Conservation (phyloP, 2,329 filamentous ascomycete genomes). For the Aspergillus hortae region DNA sequence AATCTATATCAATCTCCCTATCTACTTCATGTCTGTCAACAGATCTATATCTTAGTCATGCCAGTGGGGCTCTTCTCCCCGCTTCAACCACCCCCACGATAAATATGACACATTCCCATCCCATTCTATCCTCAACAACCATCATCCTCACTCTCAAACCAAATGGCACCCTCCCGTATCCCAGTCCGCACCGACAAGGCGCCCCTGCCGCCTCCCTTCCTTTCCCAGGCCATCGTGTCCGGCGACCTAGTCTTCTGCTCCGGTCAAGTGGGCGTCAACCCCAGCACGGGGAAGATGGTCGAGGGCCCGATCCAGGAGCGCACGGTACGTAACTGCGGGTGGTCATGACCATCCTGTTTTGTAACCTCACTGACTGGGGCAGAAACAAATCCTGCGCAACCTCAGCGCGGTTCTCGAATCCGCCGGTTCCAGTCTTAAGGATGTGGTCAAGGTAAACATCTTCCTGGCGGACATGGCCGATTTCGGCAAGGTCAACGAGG, state of each 20-base stretch:
- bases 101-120: too few species aligned
- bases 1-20: too few species aligned
- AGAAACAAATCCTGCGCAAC: constrained; percentile 52
- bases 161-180: constrained; percentile 10
- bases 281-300: constrained; percentile 50
- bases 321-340: constrained; percentile 38
- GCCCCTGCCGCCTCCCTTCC: constrained; percentile 48
- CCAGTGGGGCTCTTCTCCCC: background rate
- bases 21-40: too few species aligned
- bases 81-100: too few species aligned
- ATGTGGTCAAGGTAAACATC: constrained; percentile 63
- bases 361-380: background rate
- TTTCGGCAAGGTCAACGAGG: constrained; percentile 72
- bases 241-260: constrained; percentile 66
- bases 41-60: background rate
- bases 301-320: constrained; percentile 54
- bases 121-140: background rate
- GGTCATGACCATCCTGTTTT: background rate
- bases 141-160: background rate
- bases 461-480: constrained; percentile 63
- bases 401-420: constrained; percentile 57
- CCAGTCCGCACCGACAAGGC: constrained; percentile 43
- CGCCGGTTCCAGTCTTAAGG: constrained; percentile 54
- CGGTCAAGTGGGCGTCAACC: constrained; percentile 57
- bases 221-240: constrained; percentile 57